Percentiles rank a stretch among this genome's conserved stretches.
These are phyloP conservation scores for Ananas comosus DNA, from an alignment of 176 grass and related monocot species.

Conservation along the genomic window DNA sequence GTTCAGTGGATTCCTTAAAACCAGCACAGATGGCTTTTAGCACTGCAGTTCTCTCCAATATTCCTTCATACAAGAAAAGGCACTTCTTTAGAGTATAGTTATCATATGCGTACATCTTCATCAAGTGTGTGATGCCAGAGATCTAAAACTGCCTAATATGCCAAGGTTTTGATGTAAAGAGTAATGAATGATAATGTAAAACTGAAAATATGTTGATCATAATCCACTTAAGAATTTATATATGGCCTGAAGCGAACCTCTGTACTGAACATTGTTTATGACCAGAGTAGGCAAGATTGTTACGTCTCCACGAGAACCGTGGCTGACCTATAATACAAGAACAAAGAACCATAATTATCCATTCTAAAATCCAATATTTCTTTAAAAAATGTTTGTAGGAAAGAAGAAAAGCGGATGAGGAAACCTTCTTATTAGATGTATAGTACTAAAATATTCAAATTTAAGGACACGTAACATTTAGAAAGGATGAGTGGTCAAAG, in stretches of 20 bases:
- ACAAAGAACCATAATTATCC: neutral
- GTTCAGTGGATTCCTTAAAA: slow-evolving; percentile 73
- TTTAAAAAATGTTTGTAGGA: too few relatives aligned
- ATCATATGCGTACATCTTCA: neutral
- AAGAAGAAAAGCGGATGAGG: neutral
- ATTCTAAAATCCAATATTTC: neutral
- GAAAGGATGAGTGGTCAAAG: neutral
- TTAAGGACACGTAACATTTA: neutral
- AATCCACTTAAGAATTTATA: neutral
- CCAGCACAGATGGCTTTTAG: slow-evolving; percentile 88
- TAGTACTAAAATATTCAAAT: neutral
- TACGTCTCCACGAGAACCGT: slow-evolving; percentile 66
- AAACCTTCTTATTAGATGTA: neutral
- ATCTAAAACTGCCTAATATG: too few relatives aligned
- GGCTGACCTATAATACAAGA: slow-evolving; percentile 39
- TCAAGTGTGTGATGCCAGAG: neutral
- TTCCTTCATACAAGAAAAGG: slow-evolving; percentile 23
- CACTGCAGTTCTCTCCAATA: slow-evolving; percentile 53
- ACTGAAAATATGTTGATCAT: too few relatives aligned
- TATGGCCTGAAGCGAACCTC: slow-evolving; percentile 29
- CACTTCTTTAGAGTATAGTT: neutral
- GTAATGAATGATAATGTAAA: too few relatives aligned
- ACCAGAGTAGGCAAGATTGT: slow-evolving; percentile 78
- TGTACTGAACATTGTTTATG: slow-evolving; percentile 88
- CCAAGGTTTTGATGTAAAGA: too few relatives aligned